These are phyloP conservation scores for Cornus kousa DNA, from an alignment of 148 eudicot genomes.

Conservation along the genomic window DNA sequence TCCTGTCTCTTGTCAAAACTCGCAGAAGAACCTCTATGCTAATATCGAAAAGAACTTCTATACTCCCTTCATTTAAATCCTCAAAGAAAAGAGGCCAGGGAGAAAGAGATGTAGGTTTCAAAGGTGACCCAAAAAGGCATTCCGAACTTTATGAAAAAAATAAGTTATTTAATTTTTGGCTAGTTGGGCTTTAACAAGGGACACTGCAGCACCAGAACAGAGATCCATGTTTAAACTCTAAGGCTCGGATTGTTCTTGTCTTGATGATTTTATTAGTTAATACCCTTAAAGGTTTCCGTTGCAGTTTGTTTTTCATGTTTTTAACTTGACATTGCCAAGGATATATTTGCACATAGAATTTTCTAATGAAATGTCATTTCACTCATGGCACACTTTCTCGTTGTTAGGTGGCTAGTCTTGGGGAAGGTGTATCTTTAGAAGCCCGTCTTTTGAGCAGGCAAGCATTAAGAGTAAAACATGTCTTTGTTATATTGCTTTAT, in stretches of 20 bases:
- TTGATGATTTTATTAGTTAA: neutral
- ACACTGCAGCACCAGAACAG: neutral
- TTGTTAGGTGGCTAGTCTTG: constrained; percentile 72
- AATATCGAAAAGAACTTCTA: no score
- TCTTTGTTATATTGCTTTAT: constrained; percentile 9
- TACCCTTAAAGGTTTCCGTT: neutral
- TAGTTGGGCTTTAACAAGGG: no score
- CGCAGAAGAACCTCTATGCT: no score
- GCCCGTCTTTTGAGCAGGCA: constrained; percentile 90
- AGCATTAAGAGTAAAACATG: constrained; percentile 17
- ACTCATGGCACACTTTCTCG: constrained; percentile 13
- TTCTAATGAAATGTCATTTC: neutral
- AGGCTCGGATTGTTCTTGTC: neutral
- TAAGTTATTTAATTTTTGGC: no score
- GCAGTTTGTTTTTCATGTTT: constrained; percentile 1
- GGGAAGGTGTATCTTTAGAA: constrained; percentile 92
- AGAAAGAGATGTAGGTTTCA: no score
- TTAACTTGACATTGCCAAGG: neutral
- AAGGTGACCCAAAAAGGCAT: no score
- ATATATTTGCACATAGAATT: neutral
- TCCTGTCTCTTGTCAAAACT: no score
- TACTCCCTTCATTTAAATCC: no score
- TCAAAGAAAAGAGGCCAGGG: no score
- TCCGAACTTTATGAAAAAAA: no score
- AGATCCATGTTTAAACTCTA: neutral